Base-by-base conservation (phyloP, 73 alveolate species). In the Halteria grandinella region DNA sequence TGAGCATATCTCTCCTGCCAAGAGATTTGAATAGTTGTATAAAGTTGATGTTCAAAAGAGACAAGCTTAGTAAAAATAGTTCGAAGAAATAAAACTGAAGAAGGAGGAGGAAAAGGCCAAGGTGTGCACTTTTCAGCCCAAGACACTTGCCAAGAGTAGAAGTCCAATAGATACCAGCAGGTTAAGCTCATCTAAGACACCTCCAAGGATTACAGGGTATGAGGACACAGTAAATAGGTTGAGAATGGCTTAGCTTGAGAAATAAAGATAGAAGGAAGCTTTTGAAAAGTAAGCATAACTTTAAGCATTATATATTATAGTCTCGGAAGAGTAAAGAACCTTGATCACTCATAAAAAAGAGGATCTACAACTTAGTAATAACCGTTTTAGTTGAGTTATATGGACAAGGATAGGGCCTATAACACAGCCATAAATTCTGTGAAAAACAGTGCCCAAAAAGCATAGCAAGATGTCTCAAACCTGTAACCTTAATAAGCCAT, bases 241-340 rank as follows among this genome's bases (percentile, higher is more conserved):
- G 62, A 36, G 78, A 39, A 62, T 34, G 78, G 78, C 78, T 41
- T 20, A 62, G 17, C 2, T 40, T 5, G 78, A 62, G 23, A 62
- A 62, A 25, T 6, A 17, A 17, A 62, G 78, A 62, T 40, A 62
- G 44, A 62, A 62, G 27, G 58, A 62, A 24, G 48, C 41, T n/a
- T 5, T 62, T 20, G 78, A 62, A 8, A 62, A 62, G 78, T 62
- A 62, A 62, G 53, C 32, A n/a, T n/a, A 21, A 27, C 36, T 6
- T 29, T 4, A 18, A 4, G 3, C 52, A 12, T 62, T 11, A n/a
- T n/a, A 10, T 62, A 20, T 40, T 39, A 40, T 62, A 62, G 78
- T 39, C 7, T 62, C 4, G 78, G 78, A 7, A 39, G 43, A 39
- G 27, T 27, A 5, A 34, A 24, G 24, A 39, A 25, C 15, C 15